A percentile compares a stretch with the other conserved stretches of the same genome.
phyloP scores from a whole-genome alignment of 371 early-diverging fungal species.

The Haplosporangium sp. region DNA sequence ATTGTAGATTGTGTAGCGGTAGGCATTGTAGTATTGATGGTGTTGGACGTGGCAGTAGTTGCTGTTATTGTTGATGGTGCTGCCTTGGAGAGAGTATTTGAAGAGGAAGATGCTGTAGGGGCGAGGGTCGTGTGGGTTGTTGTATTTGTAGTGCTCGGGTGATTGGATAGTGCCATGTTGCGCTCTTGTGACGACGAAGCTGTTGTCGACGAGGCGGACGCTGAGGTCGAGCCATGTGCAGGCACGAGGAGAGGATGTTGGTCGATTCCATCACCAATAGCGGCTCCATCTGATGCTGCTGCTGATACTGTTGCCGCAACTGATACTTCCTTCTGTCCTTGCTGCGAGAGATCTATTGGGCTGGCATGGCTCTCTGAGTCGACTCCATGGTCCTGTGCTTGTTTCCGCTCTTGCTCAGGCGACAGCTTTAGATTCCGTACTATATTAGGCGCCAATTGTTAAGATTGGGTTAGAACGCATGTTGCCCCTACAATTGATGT shows the following conservation, averaged over 20 bases:
- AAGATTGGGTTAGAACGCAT: background rate
- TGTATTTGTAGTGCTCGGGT: constrained; percentile 24
- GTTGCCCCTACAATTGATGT: background rate
- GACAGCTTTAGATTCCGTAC: background rate
- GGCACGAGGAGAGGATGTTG: constrained; percentile 16
- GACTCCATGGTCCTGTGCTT: background rate
- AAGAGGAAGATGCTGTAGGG: background rate
- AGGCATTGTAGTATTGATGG: background rate
- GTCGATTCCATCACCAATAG: constrained; percentile 2
- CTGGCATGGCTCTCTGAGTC: background rate
- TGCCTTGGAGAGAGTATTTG: background rate
- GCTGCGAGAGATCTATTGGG: constrained; percentile 10
- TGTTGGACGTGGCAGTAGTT: background rate
- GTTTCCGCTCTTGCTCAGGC: background rate
- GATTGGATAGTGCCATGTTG: constrained; percentile 8
- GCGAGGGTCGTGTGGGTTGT: background rate
- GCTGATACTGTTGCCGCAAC: background rate
- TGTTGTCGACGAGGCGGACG: constrained; percentile 3
- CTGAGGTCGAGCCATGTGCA: constrained; percentile 20
- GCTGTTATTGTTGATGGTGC: background rate
- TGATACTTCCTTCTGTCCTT: too few species aligned
- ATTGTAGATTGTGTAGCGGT: too few species aligned
- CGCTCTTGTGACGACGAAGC: background rate
- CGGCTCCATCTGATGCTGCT: background rate
- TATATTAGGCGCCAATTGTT: background rate